Evolutionary conservation across 2,329 filamentous ascomycete genomes (phyloP).

Genomic region (Sporothrix variecibatus): DNA sequence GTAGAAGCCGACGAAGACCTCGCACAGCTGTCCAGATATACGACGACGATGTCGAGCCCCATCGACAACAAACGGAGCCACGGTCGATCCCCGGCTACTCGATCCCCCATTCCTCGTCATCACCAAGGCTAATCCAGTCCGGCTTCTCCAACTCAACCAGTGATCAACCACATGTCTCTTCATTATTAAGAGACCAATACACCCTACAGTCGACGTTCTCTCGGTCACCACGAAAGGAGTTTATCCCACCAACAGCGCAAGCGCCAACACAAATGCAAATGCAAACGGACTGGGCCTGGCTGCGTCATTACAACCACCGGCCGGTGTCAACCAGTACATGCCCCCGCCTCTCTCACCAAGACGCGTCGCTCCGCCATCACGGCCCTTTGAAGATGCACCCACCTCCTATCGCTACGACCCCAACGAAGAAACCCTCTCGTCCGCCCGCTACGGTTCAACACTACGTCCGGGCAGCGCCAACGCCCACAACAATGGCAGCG

Average conservation of each 20-base stretch:
- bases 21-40: slow-evolving; percentile 47
- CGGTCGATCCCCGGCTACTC: slow-evolving; percentile 35
- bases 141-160: slow-evolving; percentile 32
- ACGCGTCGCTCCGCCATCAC: slow-evolving; percentile 37
- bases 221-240: slow-evolving; percentile 48
- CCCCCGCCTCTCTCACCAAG: slow-evolving; percentile 71
- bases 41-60: slow-evolving; percentile 40
- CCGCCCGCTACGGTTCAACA: slow-evolving; percentile 40
- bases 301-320: slow-evolving; percentile 45
- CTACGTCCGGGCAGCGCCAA: slow-evolving; percentile 16
- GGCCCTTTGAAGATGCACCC: neutral
- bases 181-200: slow-evolving; percentile 39
- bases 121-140: slow-evolving; percentile 34
- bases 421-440: neutral
- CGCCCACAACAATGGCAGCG: neutral
- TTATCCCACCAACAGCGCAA: slow-evolving; percentile 31
- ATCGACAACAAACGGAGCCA: slow-evolving; percentile 26
- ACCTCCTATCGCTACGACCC: slow-evolving; percentile 12
- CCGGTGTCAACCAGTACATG: slow-evolving; percentile 60
- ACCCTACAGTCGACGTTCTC: slow-evolving; percentile 58
- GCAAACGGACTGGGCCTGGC: slow-evolving; percentile 7
- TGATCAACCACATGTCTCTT: slow-evolving; percentile 34
- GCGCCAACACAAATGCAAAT: slow-evolving; percentile 30
- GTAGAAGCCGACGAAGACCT: slow-evolving; percentile 35
- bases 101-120: slow-evolving; percentile 32